Percentiles rank a stretch among this genome's conserved stretches.
These are phyloP conservation scores for Mrakia hoshinonis DNA, from an alignment of 768 basidiomycete species.

Conservation along the genomic window DNA sequence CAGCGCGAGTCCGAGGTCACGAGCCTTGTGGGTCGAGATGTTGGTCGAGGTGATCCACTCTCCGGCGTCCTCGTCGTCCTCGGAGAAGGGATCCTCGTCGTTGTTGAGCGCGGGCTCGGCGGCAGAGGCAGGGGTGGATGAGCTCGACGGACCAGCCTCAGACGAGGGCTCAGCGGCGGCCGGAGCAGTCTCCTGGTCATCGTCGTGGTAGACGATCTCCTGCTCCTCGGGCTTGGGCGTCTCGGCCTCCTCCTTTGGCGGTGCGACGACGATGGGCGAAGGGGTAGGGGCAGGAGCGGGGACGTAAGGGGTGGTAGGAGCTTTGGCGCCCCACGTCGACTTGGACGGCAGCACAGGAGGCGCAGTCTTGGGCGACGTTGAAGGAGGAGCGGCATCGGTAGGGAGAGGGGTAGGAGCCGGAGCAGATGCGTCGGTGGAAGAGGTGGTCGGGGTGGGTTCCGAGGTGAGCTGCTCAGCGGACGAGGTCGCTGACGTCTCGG, in stretches of 20 bases:
- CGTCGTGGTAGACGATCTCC: conserved; percentile 8
- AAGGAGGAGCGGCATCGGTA: neutral
- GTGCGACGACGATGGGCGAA: neutral
- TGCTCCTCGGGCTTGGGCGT: conserved; percentile 20
- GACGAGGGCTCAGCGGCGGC: conserved; percentile 32
- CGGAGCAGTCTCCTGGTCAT: conserved; percentile 39
- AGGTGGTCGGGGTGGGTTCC: neutral
- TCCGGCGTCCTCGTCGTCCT: conserved; percentile 61
- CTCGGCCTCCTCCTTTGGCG: conserved; percentile 14
- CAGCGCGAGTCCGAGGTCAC: conserved; percentile 64
- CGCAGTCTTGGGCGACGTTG: conserved; percentile 12
- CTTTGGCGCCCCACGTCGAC: conserved; percentile 15
- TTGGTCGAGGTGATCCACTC: conserved; percentile 97
- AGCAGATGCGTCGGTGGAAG: neutral
- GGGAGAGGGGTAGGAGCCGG: conserved; percentile 5
- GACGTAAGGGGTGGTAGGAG: conserved; percentile 3
- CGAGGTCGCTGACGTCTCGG: neutral
- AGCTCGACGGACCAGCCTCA: conserved; percentile 30
- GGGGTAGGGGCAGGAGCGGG: neutral
- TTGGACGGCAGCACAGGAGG: conserved; percentile 11
- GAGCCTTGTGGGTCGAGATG: conserved; percentile 73
- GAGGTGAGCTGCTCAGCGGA: neutral
- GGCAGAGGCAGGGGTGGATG: conserved; percentile 2
- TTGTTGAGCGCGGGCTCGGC: conserved; percentile 42
- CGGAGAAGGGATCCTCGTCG: conserved; percentile 61